phyloP scores from a whole-genome alignment of 352 stramenopile genomes.

The Globisporangium takayamanum region DNA sequence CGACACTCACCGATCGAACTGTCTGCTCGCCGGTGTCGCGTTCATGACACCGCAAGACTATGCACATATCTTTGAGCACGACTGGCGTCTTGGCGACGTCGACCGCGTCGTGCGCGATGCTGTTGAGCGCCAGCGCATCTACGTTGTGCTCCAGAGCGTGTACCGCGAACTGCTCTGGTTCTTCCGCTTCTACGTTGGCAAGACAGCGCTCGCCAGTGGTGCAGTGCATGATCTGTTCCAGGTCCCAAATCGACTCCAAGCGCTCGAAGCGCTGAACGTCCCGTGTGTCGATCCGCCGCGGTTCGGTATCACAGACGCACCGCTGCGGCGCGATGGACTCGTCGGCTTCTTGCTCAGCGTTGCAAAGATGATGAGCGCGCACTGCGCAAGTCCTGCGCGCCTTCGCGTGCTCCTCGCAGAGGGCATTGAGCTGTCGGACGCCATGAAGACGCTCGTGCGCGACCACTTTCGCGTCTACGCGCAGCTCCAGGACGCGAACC shows the following conservation, averaged over 20 bases:
- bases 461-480: conserved; percentile 54
- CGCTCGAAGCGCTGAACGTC: conserved; percentile 64
- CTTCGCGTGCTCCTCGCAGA: conserved; percentile 37
- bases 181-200: conserved; percentile 51
- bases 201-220: conserved; percentile 16
- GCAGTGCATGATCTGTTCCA: conserved; percentile 29
- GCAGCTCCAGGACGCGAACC: conserved; percentile 51
- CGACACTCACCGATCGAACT: conserved; percentile 11
- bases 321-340: conserved; percentile 38
- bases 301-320: conserved; percentile 41
- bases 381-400: conserved; percentile 25
- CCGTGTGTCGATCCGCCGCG: conserved; percentile 33
- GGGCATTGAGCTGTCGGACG: conserved; percentile 54
- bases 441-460: conserved; percentile 37
- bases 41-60: conserved; percentile 27
- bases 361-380: conserved; percentile 37
- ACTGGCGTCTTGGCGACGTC: conserved; percentile 46
- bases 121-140: conserved; percentile 58
- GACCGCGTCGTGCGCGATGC: conserved; percentile 54
- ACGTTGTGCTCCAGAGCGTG: conserved; percentile 24
- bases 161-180: conserved; percentile 63
- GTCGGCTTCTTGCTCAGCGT: conserved; percentile 44
- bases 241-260: conserved; percentile 33
- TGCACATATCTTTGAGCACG: conserved; percentile 37
- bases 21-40: conserved; percentile 23